A percentile compares a stretch with the other conserved stretches of the same genome.
These are phyloP conservation scores for Phytophthora litchii DNA, from an alignment of 352 stramenopile genomes.

Conservation along the genomic window DNA sequence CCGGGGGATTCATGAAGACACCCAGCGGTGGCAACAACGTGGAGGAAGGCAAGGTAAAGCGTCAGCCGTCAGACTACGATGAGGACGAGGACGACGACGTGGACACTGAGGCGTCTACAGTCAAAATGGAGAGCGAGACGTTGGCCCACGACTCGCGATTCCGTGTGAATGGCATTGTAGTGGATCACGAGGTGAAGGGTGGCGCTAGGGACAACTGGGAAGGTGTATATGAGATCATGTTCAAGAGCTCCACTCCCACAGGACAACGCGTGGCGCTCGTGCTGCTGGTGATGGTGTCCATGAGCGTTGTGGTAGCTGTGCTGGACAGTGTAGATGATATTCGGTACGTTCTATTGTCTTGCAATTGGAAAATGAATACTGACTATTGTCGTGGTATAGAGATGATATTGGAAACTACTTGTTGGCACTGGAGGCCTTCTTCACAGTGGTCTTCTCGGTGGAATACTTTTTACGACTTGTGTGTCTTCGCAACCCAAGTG, in stretches of 20 bases:
- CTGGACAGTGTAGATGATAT: constrained; percentile 76
- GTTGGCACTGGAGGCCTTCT: constrained; percentile 79
- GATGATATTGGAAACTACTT: constrained; percentile 76
- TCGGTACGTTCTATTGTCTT: constrained; percentile 40
- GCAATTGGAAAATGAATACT: constrained; percentile 33
- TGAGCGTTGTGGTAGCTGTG: constrained; percentile 69
- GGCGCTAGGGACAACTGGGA: constrained; percentile 55
- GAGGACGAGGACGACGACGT: constrained; percentile 32
- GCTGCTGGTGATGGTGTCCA: constrained; percentile 74
- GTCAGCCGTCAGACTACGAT: constrained; percentile 17
- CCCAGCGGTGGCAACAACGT: constrained; percentile 37
- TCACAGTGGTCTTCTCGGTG: constrained; percentile 83
- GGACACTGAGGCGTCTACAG: constrained; percentile 28
- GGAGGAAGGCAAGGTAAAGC: constrained; percentile 34
- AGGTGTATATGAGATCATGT: constrained; percentile 72
- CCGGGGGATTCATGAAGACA: constrained; percentile 36
- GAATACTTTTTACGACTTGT: constrained; percentile 78
- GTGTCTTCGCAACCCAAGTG: constrained; percentile 64
- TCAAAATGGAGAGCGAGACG: constrained; percentile 23
- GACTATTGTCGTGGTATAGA: constrained; percentile 30
- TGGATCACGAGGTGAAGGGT: constrained; percentile 75
- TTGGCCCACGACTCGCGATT: constrained; percentile 54
- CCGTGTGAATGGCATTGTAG: constrained; percentile 77
- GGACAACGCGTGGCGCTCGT: constrained; percentile 64
- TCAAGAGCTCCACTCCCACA: constrained; percentile 61